Base-by-base conservation (phyloP, 805 yeast species). In the Crinitomyces ghanaensis region DNA sequence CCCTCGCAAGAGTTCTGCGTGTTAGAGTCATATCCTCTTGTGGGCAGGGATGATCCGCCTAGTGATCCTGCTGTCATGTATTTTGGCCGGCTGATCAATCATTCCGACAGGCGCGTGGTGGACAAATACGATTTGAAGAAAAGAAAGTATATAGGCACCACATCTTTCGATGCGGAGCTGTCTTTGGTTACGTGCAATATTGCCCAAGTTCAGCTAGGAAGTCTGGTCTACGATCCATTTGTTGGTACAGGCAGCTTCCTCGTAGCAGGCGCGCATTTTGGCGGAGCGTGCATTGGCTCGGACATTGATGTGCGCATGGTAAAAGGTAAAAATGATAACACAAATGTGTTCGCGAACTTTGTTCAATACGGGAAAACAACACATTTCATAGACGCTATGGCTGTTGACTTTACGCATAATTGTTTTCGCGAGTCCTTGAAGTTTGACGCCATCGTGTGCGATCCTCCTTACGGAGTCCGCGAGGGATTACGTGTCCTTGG, bases 391-490 rank as follows among this genome's bases (percentile, higher is more conserved):
- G 97, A 86, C 51, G 77, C 79, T 0, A 45, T 83, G 45, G 77
- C 93, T 11, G 82, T 91, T 91, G 98, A 91, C 59, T 91, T 91
- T 56, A 91, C 97, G 2, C 85, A 91, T 53, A 79, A 80, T 53
- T 78, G 95, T 3, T 62, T 91, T 34, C 65, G 95, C 43, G 38
- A 53, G 1, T 65, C 68, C 41, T 56, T 91, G 16, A 50, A 44
- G 18, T 65, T 91, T 9, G 95, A 91, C 51, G 66, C 81, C 1
- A 88, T 91, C 4, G 71, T 88, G 2, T 85, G 96, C 51, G 98
- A 91, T 57, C 98, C 98, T 2, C 98, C 98, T 0, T 91, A 91
- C 54, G 98, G 98, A 8, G 93, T 91, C 2, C 66, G 98, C 45
- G 98, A 91, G 55, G 94, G 97, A 3, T 69, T 91, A 34, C 85